Conservation (phyloP, 169 alveolate genomes). For the Eimeria sp. region DNA sequence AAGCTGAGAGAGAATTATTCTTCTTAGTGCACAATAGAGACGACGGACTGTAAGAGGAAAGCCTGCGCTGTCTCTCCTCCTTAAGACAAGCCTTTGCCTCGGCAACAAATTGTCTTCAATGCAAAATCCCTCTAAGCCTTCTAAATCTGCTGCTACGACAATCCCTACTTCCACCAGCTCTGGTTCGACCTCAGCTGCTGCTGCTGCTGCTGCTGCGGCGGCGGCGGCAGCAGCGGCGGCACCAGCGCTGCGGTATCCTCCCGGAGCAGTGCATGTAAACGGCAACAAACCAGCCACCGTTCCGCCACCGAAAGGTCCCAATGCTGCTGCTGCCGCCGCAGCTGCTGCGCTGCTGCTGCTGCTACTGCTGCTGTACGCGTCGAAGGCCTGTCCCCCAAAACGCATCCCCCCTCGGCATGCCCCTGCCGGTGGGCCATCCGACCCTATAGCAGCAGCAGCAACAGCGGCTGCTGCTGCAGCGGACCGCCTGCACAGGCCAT, state of each 20-base stretch:
- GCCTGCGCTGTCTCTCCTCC: neutral
- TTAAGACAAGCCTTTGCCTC: slow-evolving; percentile 47
- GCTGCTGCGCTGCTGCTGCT: neutral
- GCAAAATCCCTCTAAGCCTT: slow-evolving; percentile 80
- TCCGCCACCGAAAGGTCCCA: neutral
- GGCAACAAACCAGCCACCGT: neutral
- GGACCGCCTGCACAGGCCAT: too few species aligned
- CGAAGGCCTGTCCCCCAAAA: neutral
- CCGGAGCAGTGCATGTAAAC: neutral
- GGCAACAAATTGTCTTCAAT: slow-evolving; percentile 53
- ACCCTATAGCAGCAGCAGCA: neutral
- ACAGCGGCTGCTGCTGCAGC: neutral
- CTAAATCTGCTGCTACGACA: slow-evolving; percentile 53
- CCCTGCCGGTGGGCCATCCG: neutral
- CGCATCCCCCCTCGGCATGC: neutral
- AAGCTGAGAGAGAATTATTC: slow-evolving; percentile 64
- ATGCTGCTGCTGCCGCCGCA: too few species aligned
- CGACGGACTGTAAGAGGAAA: slow-evolving; percentile 58
- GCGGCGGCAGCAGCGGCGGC: neutral
- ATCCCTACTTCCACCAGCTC: slow-evolving; percentile 74
- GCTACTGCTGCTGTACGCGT: slow-evolving; percentile 3
- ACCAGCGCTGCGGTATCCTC: too few species aligned
- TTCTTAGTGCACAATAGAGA: slow-evolving; percentile 69
- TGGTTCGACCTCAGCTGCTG: slow-evolving; percentile 15
- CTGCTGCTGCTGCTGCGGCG: slow-evolving; percentile 21